Evolutionary conservation across 148 eudicot species (phyloP).

Genomic region (Rhododendron ovatum): DNA sequence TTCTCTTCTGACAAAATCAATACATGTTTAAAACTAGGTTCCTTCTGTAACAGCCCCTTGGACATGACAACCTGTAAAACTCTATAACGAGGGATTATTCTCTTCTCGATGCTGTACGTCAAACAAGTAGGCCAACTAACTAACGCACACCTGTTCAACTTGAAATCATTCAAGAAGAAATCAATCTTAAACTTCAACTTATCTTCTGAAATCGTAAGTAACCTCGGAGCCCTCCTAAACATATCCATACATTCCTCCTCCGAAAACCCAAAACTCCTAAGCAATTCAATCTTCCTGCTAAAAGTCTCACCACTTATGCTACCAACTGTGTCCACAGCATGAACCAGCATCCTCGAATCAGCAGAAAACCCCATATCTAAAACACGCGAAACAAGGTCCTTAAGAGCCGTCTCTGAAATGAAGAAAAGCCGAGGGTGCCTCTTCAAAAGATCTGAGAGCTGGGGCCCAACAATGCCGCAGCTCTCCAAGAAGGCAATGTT

Average conservation of each 20-base stretch:
- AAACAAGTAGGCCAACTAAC: constrained; percentile 7
- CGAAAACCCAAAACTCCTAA: constrained; percentile 15
- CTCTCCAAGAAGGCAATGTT: constrained; percentile 7
- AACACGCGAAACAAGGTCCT: constrained; percentile 5
- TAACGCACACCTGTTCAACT: constrained; percentile 12
- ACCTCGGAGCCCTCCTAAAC: constrained; percentile 16
- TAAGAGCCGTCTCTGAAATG: constrained; percentile 1
- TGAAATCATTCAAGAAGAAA: constrained; percentile 16
- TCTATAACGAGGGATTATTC: constrained; percentile 24
- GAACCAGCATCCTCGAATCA: constrained; percentile 21
- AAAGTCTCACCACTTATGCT: constrained; percentile 14
- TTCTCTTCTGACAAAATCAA: no score
- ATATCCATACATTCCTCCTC: constrained; percentile 10
- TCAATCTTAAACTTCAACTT: constrained; percentile 18
- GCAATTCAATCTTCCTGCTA: constrained; percentile 16
- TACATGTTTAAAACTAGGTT: not conserved
- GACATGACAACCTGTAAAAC: constrained; percentile 5
- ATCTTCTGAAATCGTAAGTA: constrained; percentile 14
- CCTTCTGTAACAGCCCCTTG: constrained; percentile 21
- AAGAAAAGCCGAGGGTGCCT: constrained; percentile 15
- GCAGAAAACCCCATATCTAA: constrained; percentile 17
- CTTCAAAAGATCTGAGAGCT: constrained; percentile 14
- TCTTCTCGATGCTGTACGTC: constrained; percentile 20
- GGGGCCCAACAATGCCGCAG: constrained; percentile 23
- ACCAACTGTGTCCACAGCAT: constrained; percentile 17